Evolutionary conservation across 2,329 filamentous ascomycete species (phyloP).

Genomic region (Colletotrichum theobromicola): DNA sequence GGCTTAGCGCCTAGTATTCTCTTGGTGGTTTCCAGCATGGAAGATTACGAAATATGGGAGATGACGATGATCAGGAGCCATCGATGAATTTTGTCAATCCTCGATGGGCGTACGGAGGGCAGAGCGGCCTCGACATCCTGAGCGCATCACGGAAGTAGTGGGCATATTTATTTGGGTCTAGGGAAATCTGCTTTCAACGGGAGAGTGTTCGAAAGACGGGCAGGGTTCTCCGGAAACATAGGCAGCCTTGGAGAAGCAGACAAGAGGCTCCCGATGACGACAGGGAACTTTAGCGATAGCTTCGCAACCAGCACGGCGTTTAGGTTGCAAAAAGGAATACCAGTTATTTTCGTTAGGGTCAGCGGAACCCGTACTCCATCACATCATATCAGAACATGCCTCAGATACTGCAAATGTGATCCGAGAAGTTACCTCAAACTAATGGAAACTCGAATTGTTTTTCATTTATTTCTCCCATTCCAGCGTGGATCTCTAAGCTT

Average conservation of each 20-base stretch:
- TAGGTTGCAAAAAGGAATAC: background rate
- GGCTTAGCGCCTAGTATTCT: background rate
- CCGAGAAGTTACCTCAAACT: background rate
- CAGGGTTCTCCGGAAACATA: background rate
- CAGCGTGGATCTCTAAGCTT: constrained; percentile 23
- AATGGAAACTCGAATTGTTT: background rate
- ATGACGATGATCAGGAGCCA: background rate
- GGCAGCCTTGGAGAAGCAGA: background rate
- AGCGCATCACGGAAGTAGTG: background rate
- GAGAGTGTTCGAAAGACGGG: background rate
- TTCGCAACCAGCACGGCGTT: background rate
- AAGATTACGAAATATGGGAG: background rate
- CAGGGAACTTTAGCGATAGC: background rate
- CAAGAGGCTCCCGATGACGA: background rate
- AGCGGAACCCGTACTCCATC: background rate
- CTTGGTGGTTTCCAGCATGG: background rate
- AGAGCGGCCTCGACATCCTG: background rate
- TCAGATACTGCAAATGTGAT: background rate
- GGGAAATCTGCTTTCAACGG: background rate
- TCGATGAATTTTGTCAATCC: background rate
- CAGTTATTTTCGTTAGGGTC: background rate
- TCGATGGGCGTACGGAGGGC: background rate
- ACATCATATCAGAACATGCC: background rate
- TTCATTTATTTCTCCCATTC: background rate
- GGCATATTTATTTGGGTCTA: background rate